phyloP scores from a whole-genome alignment of 305 asterid species.

The Nicotiana rustica region DNA sequence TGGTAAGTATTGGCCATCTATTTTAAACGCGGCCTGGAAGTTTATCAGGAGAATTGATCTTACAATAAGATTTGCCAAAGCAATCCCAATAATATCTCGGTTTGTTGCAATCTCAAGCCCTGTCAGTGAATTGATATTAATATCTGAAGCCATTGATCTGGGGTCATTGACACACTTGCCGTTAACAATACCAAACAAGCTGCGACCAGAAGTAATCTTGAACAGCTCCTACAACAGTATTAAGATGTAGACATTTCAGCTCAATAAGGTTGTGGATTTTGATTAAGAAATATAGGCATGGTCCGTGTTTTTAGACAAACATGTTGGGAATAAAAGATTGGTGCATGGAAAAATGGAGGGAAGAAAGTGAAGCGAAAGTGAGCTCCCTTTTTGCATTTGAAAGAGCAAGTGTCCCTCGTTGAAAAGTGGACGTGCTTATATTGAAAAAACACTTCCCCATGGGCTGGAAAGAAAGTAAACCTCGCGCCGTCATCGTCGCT shows the following conservation, averaged over 20 bases:
- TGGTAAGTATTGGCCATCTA: too few relatives aligned
- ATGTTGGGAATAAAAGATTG: background rate
- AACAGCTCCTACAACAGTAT: constrained; percentile 66
- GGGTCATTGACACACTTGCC: constrained; percentile 92
- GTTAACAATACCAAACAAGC: constrained; percentile 81
- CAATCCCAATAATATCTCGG: constrained; percentile 82
- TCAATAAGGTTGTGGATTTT: background rate
- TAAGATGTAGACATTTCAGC: background rate
- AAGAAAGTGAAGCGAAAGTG: too few relatives aligned
- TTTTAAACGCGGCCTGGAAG: too few relatives aligned
- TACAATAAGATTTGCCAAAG: constrained; percentile 88
- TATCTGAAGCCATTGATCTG: constrained; percentile 84
- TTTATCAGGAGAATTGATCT: constrained; percentile 41
- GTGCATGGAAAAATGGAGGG: too few relatives aligned
- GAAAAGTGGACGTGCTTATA: too few relatives aligned
- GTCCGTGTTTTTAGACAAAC: background rate
- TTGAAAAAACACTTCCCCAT: too few relatives aligned
- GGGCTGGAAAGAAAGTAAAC: too few relatives aligned
- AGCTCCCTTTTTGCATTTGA: too few relatives aligned
- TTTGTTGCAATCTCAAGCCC: constrained; percentile 85
- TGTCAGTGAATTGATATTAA: constrained; percentile 66
- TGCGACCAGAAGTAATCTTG: constrained; percentile 72
- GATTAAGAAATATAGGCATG: too few relatives aligned
- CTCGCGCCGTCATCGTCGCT: too few relatives aligned
- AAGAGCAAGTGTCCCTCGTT: too few relatives aligned